These are phyloP conservation scores for Termitomyces sp. DNA, from an alignment of 768 basidiomycete species.

Conservation along the genomic window DNA sequence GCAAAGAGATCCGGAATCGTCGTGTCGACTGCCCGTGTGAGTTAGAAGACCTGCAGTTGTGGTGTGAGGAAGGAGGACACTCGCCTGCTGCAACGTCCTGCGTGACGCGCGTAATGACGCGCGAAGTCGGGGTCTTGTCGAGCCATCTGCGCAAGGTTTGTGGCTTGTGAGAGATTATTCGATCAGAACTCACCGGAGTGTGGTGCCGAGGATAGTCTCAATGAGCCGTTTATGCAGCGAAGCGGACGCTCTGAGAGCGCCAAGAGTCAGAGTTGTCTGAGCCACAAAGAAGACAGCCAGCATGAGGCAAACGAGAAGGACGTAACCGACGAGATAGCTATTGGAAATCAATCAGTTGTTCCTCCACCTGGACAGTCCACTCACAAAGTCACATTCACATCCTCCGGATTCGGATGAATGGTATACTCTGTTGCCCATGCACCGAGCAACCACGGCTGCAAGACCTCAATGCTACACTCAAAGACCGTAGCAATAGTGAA, in stretches of 20 bases:
- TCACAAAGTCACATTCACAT: constrained; percentile 27
- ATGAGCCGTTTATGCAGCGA: constrained; percentile 46
- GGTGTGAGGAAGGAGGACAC: constrained; percentile 14
- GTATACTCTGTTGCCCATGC: constrained; percentile 38
- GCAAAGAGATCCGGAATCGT: constrained; percentile 21
- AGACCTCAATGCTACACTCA: constrained; percentile 14
- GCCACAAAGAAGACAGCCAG: constrained; percentile 23
- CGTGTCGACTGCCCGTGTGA: constrained; percentile 48
- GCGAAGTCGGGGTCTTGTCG: constrained; percentile 36
- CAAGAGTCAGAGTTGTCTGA: constrained; percentile 34
- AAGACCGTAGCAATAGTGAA: constrained; percentile 18
- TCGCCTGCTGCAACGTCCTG: constrained; percentile 49
- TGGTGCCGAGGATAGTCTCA: constrained; percentile 48
- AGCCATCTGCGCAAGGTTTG: constrained; percentile 33
- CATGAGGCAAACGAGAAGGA: constrained; percentile 22
- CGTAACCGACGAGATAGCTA: constrained; percentile 44
- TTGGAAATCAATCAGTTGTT: no score
- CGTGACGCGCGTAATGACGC: constrained; percentile 60
- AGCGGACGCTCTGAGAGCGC: constrained; percentile 45
- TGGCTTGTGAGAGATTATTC: neutral
- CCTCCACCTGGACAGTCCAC: constrained; percentile 14
- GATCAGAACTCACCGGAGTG: constrained; percentile 39
- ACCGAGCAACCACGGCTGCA: constrained; percentile 39
- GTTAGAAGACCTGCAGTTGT: no score
- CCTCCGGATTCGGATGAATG: constrained; percentile 17